Evolutionary conservation across 2,329 filamentous ascomycete genomes (phyloP).

Genomic region (Monosporascus sp.): DNA sequence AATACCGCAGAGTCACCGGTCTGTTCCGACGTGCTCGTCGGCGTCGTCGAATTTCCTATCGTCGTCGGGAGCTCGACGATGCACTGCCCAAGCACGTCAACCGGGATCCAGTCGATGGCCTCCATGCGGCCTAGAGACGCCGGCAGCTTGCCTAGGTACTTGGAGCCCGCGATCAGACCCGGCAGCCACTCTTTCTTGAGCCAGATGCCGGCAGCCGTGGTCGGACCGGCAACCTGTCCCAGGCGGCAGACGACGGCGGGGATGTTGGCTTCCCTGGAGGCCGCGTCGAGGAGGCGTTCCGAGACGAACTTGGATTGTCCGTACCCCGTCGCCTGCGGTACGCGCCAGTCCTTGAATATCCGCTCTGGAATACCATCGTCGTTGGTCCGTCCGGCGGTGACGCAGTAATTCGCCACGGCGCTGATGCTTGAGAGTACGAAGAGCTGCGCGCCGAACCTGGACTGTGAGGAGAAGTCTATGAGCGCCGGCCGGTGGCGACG

Average conservation of each 20-base stretch:
- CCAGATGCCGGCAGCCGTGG: conserved; percentile 10
- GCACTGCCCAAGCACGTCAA: conserved; percentile 7
- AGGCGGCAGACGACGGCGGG: conserved; percentile 11
- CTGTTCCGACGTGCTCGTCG: background rate
- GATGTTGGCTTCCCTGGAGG: conserved; percentile 9
- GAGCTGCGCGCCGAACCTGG: too few relatives aligned
- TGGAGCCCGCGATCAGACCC: conserved; percentile 17
- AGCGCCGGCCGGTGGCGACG: conserved; percentile 4
- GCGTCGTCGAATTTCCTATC: background rate
- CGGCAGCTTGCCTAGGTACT: conserved; percentile 15
- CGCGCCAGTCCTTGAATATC: too few relatives aligned
- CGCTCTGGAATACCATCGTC: too few relatives aligned
- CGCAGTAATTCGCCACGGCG: too few relatives aligned
- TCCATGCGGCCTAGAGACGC: conserved; percentile 8
- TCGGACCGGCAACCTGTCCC: conserved; percentile 16
- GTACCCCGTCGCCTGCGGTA: too few relatives aligned
- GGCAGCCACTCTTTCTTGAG: conserved; percentile 17
- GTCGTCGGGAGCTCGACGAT: conserved; percentile 12
- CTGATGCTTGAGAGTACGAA: too few relatives aligned
- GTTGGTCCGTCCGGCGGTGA: too few relatives aligned
- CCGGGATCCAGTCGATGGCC: conserved; percentile 13
- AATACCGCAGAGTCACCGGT: conserved; percentile 9
- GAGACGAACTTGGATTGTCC: too few relatives aligned
- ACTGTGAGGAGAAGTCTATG: too few relatives aligned
- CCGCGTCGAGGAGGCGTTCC: too few relatives aligned